phyloP scores from a whole-genome alignment of 192 early-diverging fungal species.

The Phlyctochytrium arcticum region DNA sequence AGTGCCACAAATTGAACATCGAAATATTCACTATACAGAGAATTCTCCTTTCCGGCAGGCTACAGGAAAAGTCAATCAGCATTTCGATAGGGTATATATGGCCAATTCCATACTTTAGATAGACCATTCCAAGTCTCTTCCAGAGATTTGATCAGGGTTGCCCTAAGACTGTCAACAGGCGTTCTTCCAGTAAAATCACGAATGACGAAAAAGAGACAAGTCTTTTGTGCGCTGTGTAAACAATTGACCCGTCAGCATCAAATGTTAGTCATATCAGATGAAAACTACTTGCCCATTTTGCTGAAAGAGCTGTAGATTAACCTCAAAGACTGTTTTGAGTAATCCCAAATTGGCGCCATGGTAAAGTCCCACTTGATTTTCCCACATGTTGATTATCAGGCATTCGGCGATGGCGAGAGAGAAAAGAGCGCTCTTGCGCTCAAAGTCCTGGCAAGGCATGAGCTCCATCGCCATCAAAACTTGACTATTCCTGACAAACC shows the following conservation, averaged over 20 bases:
- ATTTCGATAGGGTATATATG: neutral
- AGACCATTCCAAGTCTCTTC: conserved; percentile 89
- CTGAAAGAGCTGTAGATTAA: conserved; percentile 96
- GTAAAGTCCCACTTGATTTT: conserved; percentile 92
- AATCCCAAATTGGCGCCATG: conserved; percentile 99
- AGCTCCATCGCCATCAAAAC: too few species aligned
- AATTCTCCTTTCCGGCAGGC: conserved; percentile 77
- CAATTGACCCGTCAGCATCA: conserved; percentile 1
- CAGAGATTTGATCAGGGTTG: conserved; percentile 76
- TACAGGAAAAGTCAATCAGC: conserved; percentile 18
- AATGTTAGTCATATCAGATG: neutral
- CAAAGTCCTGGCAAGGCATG: conserved; percentile 74
- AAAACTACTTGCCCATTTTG: conserved; percentile 49
- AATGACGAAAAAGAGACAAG: conserved; percentile 92
- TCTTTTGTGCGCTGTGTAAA: conserved; percentile 71
- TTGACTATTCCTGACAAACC: conserved; percentile 28
- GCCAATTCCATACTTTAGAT: conserved; percentile 64
- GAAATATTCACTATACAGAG: conserved; percentile 81
- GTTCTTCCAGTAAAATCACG: conserved; percentile 90
- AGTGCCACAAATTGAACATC: conserved; percentile 85
- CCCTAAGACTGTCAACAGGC: conserved; percentile 73
- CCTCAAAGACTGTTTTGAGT: conserved; percentile 97
- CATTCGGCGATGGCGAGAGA: conserved; percentile 93
- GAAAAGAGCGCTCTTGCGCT: conserved; percentile 96
- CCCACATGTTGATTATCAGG: conserved; percentile 97